These are phyloP conservation scores for Scedosporium minutisporum DNA, from an alignment of 2,329 filamentous ascomycete species.

Conservation along the genomic window DNA sequence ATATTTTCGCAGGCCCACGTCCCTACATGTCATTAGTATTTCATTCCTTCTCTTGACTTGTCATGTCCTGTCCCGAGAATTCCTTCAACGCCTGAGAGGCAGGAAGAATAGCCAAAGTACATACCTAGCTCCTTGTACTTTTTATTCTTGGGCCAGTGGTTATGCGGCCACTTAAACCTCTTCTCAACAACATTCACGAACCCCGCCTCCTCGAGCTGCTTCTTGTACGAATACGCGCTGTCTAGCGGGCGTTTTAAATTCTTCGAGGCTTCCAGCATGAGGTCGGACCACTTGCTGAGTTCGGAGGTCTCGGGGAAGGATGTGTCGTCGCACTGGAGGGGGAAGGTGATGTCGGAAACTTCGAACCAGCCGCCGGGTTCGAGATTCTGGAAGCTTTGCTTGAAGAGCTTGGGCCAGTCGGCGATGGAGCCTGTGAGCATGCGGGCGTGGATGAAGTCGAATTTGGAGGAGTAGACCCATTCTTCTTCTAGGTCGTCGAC, in stretches of 20 bases:
- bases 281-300: constrained; percentile 17
- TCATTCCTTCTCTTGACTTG: too few species aligned
- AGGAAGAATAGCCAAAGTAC: not conserved
- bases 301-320: constrained; percentile 17
- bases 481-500: constrained; percentile 31
- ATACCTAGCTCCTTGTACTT: constrained; percentile 41
- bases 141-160: constrained; percentile 40
- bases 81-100: too few species aligned
- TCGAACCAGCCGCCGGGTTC: constrained; percentile 25
- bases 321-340: constrained; percentile 22
- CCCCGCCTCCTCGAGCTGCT: constrained; percentile 38
- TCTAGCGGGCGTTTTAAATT: constrained; percentile 20
- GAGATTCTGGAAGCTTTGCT: constrained; percentile 23
- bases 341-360: constrained; percentile 18
- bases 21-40: constrained; percentile 13
- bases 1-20: constrained; percentile 15
- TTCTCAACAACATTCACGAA: constrained; percentile 41
- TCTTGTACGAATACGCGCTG: constrained; percentile 19
- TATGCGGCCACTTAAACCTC: constrained; percentile 39
- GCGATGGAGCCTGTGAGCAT: constrained; percentile 19
- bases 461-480: constrained; percentile 27
- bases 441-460: constrained; percentile 30
- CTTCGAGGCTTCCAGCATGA: constrained; percentile 20
- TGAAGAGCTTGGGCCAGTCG: constrained; percentile 23
- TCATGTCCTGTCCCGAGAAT: too few species aligned